Conservation (phyloP, 108 stramenopile species). For the Nitzschia sp. region DNA sequence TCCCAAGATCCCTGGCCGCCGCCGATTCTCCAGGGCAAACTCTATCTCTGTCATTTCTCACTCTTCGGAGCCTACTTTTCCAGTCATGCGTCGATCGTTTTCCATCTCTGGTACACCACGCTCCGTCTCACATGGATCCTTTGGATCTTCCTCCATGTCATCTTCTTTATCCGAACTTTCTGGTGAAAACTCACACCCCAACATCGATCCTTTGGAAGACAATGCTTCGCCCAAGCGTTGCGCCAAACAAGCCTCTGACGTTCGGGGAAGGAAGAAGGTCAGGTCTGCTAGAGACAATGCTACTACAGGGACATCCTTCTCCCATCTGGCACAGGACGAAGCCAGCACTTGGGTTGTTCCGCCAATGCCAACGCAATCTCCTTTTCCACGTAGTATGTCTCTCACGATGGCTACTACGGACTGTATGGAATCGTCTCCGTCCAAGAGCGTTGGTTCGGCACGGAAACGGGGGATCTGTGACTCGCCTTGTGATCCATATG, state of each 20-base stretch:
- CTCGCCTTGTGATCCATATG: slow-evolving; percentile 14
- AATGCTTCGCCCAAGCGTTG: slow-evolving; percentile 34
- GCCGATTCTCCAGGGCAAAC: slow-evolving; percentile 8
- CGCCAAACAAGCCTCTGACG: not conserved
- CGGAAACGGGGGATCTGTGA: slow-evolving; percentile 36
- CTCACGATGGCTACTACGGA: slow-evolving; percentile 1
- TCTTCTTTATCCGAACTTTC: not conserved
- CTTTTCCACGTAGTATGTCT: not conserved
- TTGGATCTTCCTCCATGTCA: slow-evolving; percentile 1
- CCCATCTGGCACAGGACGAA: slow-evolving; percentile 27
- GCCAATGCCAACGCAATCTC: not conserved
- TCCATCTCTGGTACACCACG: not conserved
- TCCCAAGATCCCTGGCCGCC: slow-evolving; percentile 10
- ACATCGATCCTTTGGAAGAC: slow-evolving; percentile 27
- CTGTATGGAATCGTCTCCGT: slow-evolving; percentile 22
- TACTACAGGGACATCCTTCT: slow-evolving; percentile 9
- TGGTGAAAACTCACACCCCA: slow-evolving; percentile 34
- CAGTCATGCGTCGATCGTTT: slow-evolving; percentile 6
- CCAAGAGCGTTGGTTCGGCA: slow-evolving; percentile 17
- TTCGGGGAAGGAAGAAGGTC: slow-evolving; percentile 32
- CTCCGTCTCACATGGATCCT: not conserved
- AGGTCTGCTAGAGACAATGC: slow-evolving; percentile 14
- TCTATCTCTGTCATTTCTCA: slow-evolving; percentile 5
- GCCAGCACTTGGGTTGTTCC: slow-evolving; percentile 11
- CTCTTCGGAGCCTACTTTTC: not conserved